A percentile compares a stretch with the other conserved stretches of the same genome.
Evolutionary conservation across 768 basidiomycete species (phyloP).

Genomic region (Trametes gibbosa): DNA sequence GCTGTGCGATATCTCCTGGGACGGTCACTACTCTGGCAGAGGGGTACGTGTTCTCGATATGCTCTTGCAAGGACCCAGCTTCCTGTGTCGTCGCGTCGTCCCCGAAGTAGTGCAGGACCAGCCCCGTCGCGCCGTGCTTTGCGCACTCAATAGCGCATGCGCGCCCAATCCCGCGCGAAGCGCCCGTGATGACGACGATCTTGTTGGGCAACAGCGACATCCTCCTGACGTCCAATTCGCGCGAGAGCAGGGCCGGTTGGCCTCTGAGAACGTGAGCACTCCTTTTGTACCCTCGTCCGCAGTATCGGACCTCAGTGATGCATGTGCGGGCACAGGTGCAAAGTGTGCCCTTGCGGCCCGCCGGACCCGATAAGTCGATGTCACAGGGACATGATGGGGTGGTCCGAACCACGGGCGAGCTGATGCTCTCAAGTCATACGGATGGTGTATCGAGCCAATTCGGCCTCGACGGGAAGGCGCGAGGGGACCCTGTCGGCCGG

Average conservation of each 20-base stretch:
- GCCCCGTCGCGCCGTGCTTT: slow-evolving; percentile 58
- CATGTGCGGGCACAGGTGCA: neutral
- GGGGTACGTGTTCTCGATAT: slow-evolving; percentile 42
- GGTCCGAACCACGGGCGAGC: neutral
- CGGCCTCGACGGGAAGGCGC: neutral
- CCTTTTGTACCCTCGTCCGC: slow-evolving; percentile 11
- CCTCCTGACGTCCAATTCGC: slow-evolving; percentile 11
- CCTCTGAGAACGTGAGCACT: neutral
- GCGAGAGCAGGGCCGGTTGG: neutral
- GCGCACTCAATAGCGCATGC: slow-evolving; percentile 66
- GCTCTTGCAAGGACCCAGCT: slow-evolving; percentile 41
- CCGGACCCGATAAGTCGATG: slow-evolving; percentile 10
- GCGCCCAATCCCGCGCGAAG: slow-evolving; percentile 72
- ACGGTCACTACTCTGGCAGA: slow-evolving; percentile 44
- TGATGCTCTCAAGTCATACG: slow-evolving; percentile 11
- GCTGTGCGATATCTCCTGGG: slow-evolving; percentile 63
- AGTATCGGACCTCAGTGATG: neutral
- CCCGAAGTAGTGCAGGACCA: slow-evolving; percentile 69
- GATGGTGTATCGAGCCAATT: slow-evolving; percentile 1
- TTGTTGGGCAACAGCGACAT: slow-evolving; percentile 47
- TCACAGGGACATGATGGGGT: slow-evolving; percentile 23
- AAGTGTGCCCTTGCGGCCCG: slow-evolving; percentile 9
- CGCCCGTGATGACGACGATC: slow-evolving; percentile 68
- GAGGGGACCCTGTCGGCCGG: neutral
- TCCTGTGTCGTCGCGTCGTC: slow-evolving; percentile 53